Evolutionary conservation across 176 grass and related monocot species (phyloP).

Genomic region (Pontederia paniculata): DNA sequence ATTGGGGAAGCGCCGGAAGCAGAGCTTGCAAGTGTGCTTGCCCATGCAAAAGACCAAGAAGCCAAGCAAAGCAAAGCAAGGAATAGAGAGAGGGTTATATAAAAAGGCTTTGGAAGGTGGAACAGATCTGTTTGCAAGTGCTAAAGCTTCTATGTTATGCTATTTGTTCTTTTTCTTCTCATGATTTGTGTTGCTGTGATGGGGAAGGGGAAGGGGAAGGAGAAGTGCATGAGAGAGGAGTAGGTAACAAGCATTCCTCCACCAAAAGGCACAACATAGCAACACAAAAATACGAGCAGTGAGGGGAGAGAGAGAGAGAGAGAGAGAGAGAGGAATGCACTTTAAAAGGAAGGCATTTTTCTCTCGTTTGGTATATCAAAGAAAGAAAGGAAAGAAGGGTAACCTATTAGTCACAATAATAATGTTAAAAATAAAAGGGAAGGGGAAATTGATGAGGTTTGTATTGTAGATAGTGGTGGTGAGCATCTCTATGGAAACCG

Average conservation of each 20-base stretch:
- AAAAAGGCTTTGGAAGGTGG: not conserved
- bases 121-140: conserved; percentile 13
- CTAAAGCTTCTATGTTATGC: conserved; percentile 1
- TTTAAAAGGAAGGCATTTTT: no score
- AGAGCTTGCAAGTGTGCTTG: conserved; percentile 79
- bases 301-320: conserved; percentile 1
- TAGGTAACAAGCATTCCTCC: conserved; percentile 26
- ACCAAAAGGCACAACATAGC: conserved; percentile 20
- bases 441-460: no score
- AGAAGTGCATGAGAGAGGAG: conserved; percentile 2
- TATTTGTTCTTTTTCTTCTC: not conserved
- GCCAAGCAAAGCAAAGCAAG: conserved; percentile 24
- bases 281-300: not conserved
- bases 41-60: conserved; percentile 36
- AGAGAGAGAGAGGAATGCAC: not conserved
- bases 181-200: not conserved
- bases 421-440: no score
- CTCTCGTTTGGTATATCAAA: no score
- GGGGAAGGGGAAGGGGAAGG: not conserved
- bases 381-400: no score
- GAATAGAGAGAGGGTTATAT: conserved; percentile 29
- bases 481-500: no score
- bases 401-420: no score
- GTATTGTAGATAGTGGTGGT: no score
- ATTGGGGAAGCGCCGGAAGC: conserved; percentile 78